Percentiles rank a stretch among this genome's conserved stretches.
Conservation (phyloP, 495 filamentous ascomycete species). For the Neurospora sp. region DNA sequence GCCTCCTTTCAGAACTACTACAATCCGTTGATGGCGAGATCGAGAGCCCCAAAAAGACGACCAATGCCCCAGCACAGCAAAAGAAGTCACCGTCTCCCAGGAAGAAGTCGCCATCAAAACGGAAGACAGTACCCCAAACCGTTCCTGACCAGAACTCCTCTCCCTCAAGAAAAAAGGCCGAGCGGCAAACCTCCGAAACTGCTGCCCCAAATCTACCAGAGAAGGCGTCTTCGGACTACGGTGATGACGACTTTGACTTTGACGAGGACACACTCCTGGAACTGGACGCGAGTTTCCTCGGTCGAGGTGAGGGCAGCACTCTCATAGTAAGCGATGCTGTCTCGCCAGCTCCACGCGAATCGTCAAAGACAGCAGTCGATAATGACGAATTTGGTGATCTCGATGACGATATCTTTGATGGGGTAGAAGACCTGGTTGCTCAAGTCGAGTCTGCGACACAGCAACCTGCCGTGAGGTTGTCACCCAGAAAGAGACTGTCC, state of each 20-base stretch:
- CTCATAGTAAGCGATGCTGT: slow-evolving; percentile 34
- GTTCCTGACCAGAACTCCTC: not conserved
- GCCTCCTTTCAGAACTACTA: slow-evolving; percentile 35
- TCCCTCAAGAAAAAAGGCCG: not conserved
- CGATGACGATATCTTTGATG: slow-evolving; percentile 52
- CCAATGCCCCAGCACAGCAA: slow-evolving; percentile 10
- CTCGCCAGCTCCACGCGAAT: not conserved
- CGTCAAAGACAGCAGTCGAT: not conserved
- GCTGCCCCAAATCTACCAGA: slow-evolving; percentile 6
- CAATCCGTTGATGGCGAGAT: slow-evolving; percentile 34
- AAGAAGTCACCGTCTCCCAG: slow-evolving; percentile 23
- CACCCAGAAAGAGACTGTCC: not conserved
- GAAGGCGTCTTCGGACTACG: slow-evolving; percentile 34
- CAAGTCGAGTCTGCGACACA: slow-evolving; percentile 29
- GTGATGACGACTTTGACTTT: slow-evolving; percentile 36
- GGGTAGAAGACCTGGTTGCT: slow-evolving; percentile 47
- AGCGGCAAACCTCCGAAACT: not conserved
- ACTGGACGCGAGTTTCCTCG: slow-evolving; percentile 36
- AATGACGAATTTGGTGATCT: slow-evolving; percentile 45
- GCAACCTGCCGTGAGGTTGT: not conserved
- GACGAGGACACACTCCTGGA: slow-evolving; percentile 44
- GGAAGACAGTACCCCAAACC: not conserved
- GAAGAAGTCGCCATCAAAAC: slow-evolving; percentile 8
- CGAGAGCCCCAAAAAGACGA: slow-evolving; percentile 17
- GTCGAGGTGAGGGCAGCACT: slow-evolving; percentile 41